phyloP scores from a whole-genome alignment of 208 protist genomes.

The Phytomonas francai region DNA sequence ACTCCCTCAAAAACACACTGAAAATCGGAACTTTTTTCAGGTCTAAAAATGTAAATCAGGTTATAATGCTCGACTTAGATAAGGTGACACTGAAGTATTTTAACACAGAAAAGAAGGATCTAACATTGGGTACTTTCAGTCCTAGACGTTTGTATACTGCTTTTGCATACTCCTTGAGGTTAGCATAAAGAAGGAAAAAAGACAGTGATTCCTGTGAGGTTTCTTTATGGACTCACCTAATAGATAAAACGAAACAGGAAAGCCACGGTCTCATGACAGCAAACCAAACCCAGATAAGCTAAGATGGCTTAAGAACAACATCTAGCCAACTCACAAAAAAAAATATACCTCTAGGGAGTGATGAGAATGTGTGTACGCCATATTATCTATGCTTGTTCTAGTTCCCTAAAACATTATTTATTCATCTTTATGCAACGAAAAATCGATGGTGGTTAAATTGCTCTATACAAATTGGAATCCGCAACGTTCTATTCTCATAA shows the following conservation, averaged over 20 bases:
- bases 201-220: neutral
- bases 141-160: neutral
- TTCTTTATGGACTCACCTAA: neutral
- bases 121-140: neutral
- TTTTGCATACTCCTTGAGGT: neutral
- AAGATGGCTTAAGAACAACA: neutral
- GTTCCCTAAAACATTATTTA: conserved; percentile 1
- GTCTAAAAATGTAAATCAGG: neutral
- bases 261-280: neutral
- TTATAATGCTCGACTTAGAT: neutral
- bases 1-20: neutral
- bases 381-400: conserved; percentile 13
- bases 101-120: neutral
- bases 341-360: conserved; percentile 6
- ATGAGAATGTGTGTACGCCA: conserved; percentile 1
- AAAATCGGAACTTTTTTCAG: neutral
- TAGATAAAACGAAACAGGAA: neutral
- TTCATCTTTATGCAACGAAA: neutral
- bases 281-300: neutral
- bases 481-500: neutral
- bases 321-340: neutral
- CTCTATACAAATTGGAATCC: neutral
- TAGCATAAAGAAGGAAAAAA: neutral
- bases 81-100: neutral
- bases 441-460: neutral